Percentiles rank a stretch among this genome's conserved stretches.
These are phyloP conservation scores for Posidonia oceanica DNA, from an alignment of 116 monocot species.

Conservation along the genomic window DNA sequence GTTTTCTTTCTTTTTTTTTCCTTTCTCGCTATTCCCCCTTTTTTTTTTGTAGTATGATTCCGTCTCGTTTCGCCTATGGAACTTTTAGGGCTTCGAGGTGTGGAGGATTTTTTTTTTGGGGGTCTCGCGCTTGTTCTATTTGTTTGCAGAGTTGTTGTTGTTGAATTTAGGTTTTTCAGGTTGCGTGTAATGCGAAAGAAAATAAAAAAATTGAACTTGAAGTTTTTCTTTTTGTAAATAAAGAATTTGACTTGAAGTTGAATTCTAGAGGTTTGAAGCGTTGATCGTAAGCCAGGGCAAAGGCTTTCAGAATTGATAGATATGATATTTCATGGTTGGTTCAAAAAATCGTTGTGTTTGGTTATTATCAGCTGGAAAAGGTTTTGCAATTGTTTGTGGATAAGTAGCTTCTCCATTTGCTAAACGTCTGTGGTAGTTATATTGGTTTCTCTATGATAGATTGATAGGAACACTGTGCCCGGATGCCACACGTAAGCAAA, in stretches of 20 bases:
- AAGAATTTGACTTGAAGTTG: no score
- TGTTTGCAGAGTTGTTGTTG: no score
- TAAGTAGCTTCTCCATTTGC: background rate
- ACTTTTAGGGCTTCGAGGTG: no score
- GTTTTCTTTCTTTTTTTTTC: background rate
- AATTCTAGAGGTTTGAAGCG: no score
- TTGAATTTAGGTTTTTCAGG: no score
- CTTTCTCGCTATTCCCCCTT: background rate
- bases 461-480: no score
- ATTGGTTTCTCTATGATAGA: background rate
- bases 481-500: no score
- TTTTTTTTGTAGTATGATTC: background rate
- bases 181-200: no score
- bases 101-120: background rate
- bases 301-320: no score
- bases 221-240: no score
- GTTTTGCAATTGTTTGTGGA: background rate
- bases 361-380: background rate
- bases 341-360: background rate
- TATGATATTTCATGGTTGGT: background rate
- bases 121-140: background rate
- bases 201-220: no score
- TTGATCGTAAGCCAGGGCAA: no score
- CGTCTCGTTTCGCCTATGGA: background rate
- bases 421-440: background rate